Evolutionary conservation across 352 stramenopile species (phyloP), one percentile per base, ranked within the genome.

Genomic region (Plasmopara muralis): DNA sequence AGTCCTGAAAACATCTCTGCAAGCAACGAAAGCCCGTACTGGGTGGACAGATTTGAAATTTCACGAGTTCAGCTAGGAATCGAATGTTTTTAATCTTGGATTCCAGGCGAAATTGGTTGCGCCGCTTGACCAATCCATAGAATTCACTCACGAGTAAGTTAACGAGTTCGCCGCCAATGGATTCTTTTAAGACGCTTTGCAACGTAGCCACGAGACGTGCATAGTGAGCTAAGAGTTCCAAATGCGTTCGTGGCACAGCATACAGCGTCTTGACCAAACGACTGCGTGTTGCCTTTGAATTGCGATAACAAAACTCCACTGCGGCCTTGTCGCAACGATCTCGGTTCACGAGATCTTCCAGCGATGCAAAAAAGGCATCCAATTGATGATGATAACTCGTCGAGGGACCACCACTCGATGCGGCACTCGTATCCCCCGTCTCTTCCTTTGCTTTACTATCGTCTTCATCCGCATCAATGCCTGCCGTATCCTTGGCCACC

Each of bases 151-250:
- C 91, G 5, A 99, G 68, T 57, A 98, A 64, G 3, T 79, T 63
- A 7, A 98, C 77, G 0, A 99, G 78, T 18, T 87, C 79, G 10
- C 77, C 75, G n/a, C 80, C 79, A 53, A 98, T 88, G 53, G 98
- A 75, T 30, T 93, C 94, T 53, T 90, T 89, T 41, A 97, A 85
- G 4, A 98, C 86, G 28, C 80, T 83, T 55, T 96, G 83, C 20
- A 99, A 60, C 6, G 92, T 98, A 12, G 94, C 92, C 13, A 96
- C 81, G 29, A 98, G 74, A 14, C 96, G 80, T 14, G 89, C 85
- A 64, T 98, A 99, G 63, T 98, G 96, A 15, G 94, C 82, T 20
- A 99, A 56, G 9, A 99, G 75, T 65, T 98, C 95, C 31, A 98
- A 67, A 42, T 96, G 79, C 6, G 87, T 96, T 7, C 92, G 83